Evolutionary conservation across 208 protist genomes (phyloP).

Genomic region (Entamoeba moshkovskii): DNA sequence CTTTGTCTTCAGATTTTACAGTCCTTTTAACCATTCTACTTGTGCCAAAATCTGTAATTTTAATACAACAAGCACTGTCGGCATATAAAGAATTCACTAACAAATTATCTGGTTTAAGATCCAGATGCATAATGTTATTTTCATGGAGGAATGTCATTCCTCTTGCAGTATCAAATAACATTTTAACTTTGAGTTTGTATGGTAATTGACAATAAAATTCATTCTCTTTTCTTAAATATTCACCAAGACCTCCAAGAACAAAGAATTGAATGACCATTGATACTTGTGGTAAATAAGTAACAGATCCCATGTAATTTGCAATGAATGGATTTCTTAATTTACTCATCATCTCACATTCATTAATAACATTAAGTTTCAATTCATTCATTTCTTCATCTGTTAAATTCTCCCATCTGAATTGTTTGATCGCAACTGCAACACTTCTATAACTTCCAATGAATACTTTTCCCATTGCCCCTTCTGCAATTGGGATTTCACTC

Average conservation of each 20-base stretch:
- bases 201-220: not conserved
- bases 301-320: not conserved
- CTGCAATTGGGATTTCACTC: not conserved
- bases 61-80: not conserved
- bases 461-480: not conserved
- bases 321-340: not conserved
- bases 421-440: not conserved
- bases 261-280: not conserved
- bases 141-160: not conserved
- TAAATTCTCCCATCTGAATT: not conserved
- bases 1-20: not conserved
- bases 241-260: not conserved
- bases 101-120: not conserved
- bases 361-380: not conserved
- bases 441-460: not conserved
- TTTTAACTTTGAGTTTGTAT: not conserved
- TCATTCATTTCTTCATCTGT: not conserved
- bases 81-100: not conserved
- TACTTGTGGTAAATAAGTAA: not conserved
- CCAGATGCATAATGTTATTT: not conserved
- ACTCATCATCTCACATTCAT: not conserved
- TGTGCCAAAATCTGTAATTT: conserved; percentile 8
- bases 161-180: not conserved
- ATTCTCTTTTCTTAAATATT: not conserved
- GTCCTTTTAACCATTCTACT: not conserved